Evolutionary conservation across 768 basidiomycete genomes (phyloP).

Genomic region (Dacryopinax spathularia): DNA sequence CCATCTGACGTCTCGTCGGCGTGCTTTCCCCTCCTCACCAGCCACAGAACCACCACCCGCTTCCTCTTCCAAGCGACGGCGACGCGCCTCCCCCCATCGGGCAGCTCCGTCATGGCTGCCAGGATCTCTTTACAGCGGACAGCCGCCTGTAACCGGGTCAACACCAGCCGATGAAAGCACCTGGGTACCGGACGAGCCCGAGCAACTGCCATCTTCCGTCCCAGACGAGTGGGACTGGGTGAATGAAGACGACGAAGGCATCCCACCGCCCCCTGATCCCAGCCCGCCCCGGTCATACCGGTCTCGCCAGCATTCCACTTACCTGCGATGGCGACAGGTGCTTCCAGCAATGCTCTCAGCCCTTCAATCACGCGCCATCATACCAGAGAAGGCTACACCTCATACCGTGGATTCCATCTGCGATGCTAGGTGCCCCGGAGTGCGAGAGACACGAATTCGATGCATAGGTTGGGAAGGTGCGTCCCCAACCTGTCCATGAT

Average conservation of each 20-base stretch:
- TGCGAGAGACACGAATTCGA: not conserved
- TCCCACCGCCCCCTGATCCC: too few species aligned
- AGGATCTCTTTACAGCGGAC: not conserved
- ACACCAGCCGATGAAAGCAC: too few species aligned
- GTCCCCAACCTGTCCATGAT: not conserved
- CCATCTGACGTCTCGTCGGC: not conserved
- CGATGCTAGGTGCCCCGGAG: not conserved
- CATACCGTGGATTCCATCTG: not conserved
- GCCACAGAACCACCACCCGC: not conserved
- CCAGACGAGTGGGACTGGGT: too few species aligned
- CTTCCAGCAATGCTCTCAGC: not conserved
- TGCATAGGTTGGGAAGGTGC: not conserved
- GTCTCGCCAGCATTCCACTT: too few species aligned
- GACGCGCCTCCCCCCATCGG: not conserved
- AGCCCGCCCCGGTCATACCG: too few species aligned
- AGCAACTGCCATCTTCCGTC: too few species aligned
- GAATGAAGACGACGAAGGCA: too few species aligned
- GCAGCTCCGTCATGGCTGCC: not conserved
- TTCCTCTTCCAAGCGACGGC: not conserved
- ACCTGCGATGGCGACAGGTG: too few species aligned
- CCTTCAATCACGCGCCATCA: not conserved
- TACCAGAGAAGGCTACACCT: not conserved
- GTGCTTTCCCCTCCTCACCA: not conserved
- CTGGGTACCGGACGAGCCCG: too few species aligned
- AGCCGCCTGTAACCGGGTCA: not conserved